These are phyloP conservation scores for Balakata baccata DNA, from an alignment of 345 rosid species.

Conservation along the genomic window DNA sequence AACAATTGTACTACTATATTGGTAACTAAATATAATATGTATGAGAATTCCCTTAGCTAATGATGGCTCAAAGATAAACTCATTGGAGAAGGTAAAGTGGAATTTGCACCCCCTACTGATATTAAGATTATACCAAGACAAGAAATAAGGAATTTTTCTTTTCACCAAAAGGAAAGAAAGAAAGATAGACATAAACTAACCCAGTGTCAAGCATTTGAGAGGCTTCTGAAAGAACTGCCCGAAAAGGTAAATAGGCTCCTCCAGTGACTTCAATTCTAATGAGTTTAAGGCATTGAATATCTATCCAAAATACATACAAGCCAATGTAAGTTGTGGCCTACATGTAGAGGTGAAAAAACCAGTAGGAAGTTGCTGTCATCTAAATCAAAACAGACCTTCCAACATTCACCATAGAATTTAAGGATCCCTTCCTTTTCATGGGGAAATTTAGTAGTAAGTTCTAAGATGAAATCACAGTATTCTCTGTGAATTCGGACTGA, in stretches of 20 bases:
- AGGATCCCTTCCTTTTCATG: slow-evolving; percentile 86
- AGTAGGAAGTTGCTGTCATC: slow-evolving; percentile 18
- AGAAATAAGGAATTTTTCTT: no score
- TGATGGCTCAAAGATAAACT: no score
- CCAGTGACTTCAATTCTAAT: slow-evolving; percentile 84
- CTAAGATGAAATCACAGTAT: slow-evolving; percentile 57
- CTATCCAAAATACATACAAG: slow-evolving; percentile 35
- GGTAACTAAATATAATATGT: no score
- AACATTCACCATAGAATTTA: slow-evolving; percentile 75
- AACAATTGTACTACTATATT: no score
- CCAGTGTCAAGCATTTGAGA: slow-evolving; percentile 81
- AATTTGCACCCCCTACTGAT: no score
- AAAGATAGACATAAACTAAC: slow-evolving; percentile 32
- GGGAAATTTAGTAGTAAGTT: slow-evolving; percentile 67
- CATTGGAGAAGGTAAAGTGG: no score
- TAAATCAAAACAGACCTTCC: slow-evolving; percentile 65
- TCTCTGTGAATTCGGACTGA: slow-evolving; percentile 76
- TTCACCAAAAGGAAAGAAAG: background rate
- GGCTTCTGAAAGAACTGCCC: slow-evolving; percentile 96
- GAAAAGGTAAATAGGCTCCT: slow-evolving; percentile 90
- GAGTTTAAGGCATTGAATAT: slow-evolving; percentile 88
- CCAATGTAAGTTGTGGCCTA: slow-evolving; percentile 22
- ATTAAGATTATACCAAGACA: no score
- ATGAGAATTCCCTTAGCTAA: no score
- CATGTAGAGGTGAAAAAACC: slow-evolving; percentile 3